Evolutionary conservation across 164 flowering plant genomes (phyloP).

Genomic region (Nymphaea colorata): DNA sequence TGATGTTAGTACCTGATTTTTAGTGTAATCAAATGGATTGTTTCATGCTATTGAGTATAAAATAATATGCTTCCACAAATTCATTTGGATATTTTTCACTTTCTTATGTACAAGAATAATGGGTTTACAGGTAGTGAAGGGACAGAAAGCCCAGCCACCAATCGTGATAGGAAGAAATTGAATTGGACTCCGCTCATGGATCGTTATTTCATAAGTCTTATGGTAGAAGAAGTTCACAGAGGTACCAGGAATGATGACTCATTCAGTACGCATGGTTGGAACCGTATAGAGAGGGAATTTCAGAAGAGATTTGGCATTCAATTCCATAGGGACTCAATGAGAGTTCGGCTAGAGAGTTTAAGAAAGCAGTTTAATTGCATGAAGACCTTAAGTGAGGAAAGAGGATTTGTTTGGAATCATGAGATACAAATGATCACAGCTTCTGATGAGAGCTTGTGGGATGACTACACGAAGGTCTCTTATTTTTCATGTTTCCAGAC

Average conservation of each 20-base stretch:
- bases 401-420: conserved; percentile 19
- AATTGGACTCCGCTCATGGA: conserved; percentile 29
- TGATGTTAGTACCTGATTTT: too few relatives aligned
- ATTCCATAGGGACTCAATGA: conserved; percentile 15
- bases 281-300: conserved; percentile 13
- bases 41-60: too few relatives aligned
- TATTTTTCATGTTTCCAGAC: neutral
- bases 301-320: conserved; percentile 14
- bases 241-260: conserved; percentile 15
- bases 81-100: neutral
- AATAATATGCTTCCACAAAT: too few relatives aligned
- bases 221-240: conserved; percentile 19
- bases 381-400: conserved; percentile 12
- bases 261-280: conserved; percentile 18
- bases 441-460: conserved; percentile 10
- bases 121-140: conserved; percentile 1
- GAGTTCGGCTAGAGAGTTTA: conserved; percentile 14
- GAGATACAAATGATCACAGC: conserved; percentile 17
- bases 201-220: conserved; percentile 18
- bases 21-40: too few relatives aligned
- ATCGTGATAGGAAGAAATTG: conserved; percentile 6
- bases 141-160: conserved; percentile 6
- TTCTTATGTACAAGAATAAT: too few relatives aligned
- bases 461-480: conserved; percentile 22
- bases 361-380: conserved; percentile 17